Evolutionary conservation across 2,329 filamentous ascomycete genomes (phyloP), one percentile per base, ranked within the genome.

Genomic region (Pseudocercospora fijiensis): DNA sequence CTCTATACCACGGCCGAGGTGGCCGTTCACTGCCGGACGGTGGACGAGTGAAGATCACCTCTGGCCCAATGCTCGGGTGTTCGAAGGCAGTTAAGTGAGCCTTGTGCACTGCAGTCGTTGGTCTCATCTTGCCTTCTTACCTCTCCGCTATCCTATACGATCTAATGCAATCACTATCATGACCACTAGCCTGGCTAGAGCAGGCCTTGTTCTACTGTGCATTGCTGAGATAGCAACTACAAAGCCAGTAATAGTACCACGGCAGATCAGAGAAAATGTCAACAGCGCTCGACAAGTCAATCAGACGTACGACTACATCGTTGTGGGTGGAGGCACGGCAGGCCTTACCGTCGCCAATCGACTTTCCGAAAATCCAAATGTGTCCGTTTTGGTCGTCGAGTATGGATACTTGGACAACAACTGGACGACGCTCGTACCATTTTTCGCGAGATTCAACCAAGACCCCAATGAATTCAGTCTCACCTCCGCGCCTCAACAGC

Each of bases 381-480:
- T 74, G 28, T 70, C 61, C 6, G 72, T 76, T 5, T 69, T 69
- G n/a, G 72, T 76, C 11, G 67, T 76, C 13, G 75, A 76, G 61
- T 71, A 71, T 13, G 74, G 74, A 47, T 58, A 67, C 45, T 61
- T 65, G 3, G 61, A 64, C 26, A 62, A 67, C 58, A 63, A 62
- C 33, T 28, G 58, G 26, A 60, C 28, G 6, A 64, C 65, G 3
- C 18, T 60, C 13, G 58, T 67, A 43, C 65, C 61, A 6, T 65
- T 62, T 47, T 53, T 65, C n/a, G 65, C 66, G 10, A 61, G 66
- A 27, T 55, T 61, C 58, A 57, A 61, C n/a, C 49, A 61, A 45
- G 24, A 20, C 5, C 58, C 61, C 13, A 49, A 65, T 41, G 33
- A 59, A 7, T 60, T 61, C 37, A 43, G 59, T 30, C 57, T 67